phyloP scores from a whole-genome alignment of 257 asterid species.

The Fraxinus americana region DNA sequence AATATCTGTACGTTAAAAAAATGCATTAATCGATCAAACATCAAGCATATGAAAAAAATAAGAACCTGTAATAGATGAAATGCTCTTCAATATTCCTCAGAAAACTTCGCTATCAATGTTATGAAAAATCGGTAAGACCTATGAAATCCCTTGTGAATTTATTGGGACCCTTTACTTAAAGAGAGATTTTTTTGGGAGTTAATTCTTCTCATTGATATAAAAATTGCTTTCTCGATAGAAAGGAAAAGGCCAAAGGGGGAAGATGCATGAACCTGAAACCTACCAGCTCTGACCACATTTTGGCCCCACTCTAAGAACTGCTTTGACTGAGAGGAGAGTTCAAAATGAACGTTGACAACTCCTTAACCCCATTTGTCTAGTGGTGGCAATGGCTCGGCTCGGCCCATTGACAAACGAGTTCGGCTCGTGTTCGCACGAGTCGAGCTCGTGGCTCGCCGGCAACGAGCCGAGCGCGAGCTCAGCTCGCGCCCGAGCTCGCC shows the following conservation, averaged over 20 bases:
- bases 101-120: conserved; percentile 4
- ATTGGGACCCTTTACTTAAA: conserved; percentile 9
- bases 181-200: conserved; percentile 5
- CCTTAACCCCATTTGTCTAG: no score
- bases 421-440: no score
- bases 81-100: conserved; percentile 28
- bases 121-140: not conserved
- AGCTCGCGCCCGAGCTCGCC: no score
- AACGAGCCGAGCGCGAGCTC: no score
- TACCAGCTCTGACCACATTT: not conserved
- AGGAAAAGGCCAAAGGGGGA: conserved; percentile 24
- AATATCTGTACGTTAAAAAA: not conserved
- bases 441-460: no score
- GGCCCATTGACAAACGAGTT: no score
- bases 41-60: conserved; percentile 6
- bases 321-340: not conserved
- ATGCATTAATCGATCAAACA: conserved; percentile 25
- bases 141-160: not conserved
- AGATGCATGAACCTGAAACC: conserved; percentile 47
- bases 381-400: no score
- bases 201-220: not conserved
- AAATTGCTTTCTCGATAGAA: conserved; percentile 12
- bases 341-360: not conserved
- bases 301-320: conserved; percentile 18
- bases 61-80: not conserved